Evolutionary conservation across 768 basidiomycete genomes (phyloP).

Genomic region (Termitomyces heimii): DNA sequence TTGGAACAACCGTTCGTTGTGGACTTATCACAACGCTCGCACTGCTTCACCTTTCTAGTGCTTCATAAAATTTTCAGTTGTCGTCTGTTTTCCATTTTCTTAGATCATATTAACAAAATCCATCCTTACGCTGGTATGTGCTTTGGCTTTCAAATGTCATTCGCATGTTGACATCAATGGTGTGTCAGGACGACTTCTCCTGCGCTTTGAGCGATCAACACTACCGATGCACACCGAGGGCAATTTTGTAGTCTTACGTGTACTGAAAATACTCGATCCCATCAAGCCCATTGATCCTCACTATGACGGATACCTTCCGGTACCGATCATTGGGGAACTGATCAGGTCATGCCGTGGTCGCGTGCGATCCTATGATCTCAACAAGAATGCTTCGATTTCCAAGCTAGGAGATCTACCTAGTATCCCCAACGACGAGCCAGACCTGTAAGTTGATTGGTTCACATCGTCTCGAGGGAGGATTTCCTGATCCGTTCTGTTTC

Average conservation of each 20-base stretch:
- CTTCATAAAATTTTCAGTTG: not conserved
- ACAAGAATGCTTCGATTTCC: not conserved
- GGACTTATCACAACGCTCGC: not conserved
- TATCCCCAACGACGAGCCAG: not conserved
- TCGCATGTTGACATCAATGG: not conserved
- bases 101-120: not conserved
- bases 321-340: not conserved
- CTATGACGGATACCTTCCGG: not conserved
- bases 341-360: not conserved
- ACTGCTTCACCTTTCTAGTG: not conserved
- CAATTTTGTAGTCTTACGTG: not conserved
- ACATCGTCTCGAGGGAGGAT: not conserved
- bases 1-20: constrained; percentile 1
- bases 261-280: not conserved
- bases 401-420: not conserved
- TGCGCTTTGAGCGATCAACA: not conserved
- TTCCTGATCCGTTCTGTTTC: too few species aligned
- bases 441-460: not conserved
- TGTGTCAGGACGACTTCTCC: not conserved
- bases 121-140: not conserved
- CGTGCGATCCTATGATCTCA: not conserved
- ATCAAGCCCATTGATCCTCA: not conserved
- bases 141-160: not conserved
- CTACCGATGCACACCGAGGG: not conserved
- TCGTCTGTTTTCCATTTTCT: not conserved